These are phyloP conservation scores for Brassica nigra DNA, from an alignment of 345 rosid genomes.

Conservation along the genomic window DNA sequence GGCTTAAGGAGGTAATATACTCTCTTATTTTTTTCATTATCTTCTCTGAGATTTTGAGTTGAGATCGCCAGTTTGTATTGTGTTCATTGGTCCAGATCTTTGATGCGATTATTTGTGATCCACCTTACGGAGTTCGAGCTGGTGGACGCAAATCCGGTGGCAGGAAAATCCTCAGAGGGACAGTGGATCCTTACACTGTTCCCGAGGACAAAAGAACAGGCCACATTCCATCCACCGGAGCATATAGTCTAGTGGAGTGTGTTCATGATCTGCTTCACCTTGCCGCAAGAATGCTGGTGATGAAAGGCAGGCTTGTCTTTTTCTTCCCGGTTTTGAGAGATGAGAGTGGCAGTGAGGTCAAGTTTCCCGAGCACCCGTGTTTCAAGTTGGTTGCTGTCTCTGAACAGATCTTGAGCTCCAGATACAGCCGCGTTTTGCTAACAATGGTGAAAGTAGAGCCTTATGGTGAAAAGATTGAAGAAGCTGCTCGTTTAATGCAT, in stretches of 20 bases:
- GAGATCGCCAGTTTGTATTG: neutral
- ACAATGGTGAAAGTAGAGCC: slow-evolving; percentile 79
- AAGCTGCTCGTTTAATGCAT: slow-evolving; percentile 68
- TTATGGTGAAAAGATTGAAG: slow-evolving; percentile 60
- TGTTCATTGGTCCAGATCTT: slow-evolving; percentile 54
- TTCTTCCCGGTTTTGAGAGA: slow-evolving; percentile 85
- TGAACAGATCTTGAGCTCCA: slow-evolving; percentile 85
- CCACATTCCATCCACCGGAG: slow-evolving; percentile 92
- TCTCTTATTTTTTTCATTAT: slow-evolving; percentile 3
- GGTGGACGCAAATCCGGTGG: slow-evolving; percentile 98
- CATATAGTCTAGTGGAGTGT: slow-evolving; percentile 86
- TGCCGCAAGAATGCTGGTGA: slow-evolving; percentile 83
- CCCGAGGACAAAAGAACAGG: slow-evolving; percentile 91
- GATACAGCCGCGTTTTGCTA: slow-evolving; percentile 77
- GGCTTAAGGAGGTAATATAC: slow-evolving; percentile 71
- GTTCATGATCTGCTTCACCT: slow-evolving; percentile 89
- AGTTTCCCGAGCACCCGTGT: slow-evolving; percentile 81
- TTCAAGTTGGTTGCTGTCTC: slow-evolving; percentile 69
- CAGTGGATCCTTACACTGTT: slow-evolving; percentile 76
- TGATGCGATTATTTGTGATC: slow-evolving; percentile 91
- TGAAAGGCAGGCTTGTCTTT: slow-evolving; percentile 88
- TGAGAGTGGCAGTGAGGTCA: slow-evolving; percentile 47
- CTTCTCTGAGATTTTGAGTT: neutral
- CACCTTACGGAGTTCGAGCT: slow-evolving; percentile 96
- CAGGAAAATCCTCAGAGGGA: slow-evolving; percentile 82